Conservation (phyloP, 2,329 filamentous ascomycete genomes). For the Pochonia chlamydosporia region DNA sequence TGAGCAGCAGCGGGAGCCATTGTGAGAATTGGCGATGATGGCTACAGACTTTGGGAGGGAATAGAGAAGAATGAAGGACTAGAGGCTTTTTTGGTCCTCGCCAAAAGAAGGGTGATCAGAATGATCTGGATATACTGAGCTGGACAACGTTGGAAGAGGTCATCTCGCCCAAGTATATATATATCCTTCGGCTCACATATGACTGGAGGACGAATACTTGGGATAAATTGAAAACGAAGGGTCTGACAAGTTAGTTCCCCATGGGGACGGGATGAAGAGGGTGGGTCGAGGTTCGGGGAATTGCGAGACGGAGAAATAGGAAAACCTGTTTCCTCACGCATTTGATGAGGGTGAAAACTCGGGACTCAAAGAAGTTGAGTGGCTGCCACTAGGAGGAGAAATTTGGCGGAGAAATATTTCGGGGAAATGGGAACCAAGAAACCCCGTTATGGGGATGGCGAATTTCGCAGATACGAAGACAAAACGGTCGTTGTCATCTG, state of each 20-base stretch:
- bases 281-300: neutral
- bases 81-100: neutral
- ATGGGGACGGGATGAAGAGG: neutral
- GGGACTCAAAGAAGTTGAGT: no score
- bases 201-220: neutral
- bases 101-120: neutral
- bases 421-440: neutral
- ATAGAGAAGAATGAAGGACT: neutral
- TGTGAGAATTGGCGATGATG: neutral
- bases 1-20: slow-evolving; percentile 28
- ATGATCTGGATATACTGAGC: neutral
- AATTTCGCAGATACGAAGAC: neutral
- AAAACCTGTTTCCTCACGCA: no score
- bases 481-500: neutral
- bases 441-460: neutral
- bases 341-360: no score
- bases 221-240: neutral
- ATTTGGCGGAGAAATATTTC: neutral
- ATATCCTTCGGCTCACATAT: neutral
- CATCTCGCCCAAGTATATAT: neutral
- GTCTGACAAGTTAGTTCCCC: neutral
- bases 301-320: no score
- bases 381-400: neutral
- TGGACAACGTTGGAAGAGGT: neutral
- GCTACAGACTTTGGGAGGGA: neutral